Evolutionary conservation across 768 basidiomycete species (phyloP).

Genomic region (Pleurotus giganteus): DNA sequence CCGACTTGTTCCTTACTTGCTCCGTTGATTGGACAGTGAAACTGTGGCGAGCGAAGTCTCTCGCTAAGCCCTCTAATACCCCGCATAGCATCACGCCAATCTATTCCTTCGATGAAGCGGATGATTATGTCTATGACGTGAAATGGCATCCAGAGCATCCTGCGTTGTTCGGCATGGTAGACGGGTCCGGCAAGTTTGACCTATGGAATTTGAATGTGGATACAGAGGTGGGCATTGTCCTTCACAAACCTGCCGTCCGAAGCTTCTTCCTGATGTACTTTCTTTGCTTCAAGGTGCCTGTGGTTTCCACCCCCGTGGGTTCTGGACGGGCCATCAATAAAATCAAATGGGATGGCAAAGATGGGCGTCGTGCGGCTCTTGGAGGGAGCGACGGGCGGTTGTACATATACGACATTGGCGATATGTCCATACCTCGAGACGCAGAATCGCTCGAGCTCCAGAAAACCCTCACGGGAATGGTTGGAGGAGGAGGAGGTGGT

Average conservation of each 20-base stretch:
- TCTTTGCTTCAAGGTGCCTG: slow-evolving; percentile 66
- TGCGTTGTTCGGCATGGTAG: slow-evolving; percentile 88
- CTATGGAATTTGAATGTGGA: slow-evolving; percentile 98
- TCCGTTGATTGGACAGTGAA: slow-evolving; percentile 99
- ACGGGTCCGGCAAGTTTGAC: slow-evolving; percentile 94
- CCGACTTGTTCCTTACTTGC: slow-evolving; percentile 89
- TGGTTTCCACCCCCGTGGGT: slow-evolving; percentile 81
- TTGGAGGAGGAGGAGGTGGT: slow-evolving; percentile 49
- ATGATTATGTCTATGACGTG: slow-evolving; percentile 98
- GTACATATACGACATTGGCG: slow-evolving; percentile 94
- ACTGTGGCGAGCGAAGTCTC: slow-evolving; percentile 84
- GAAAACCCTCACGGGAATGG: slow-evolving; percentile 76
- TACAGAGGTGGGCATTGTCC: slow-evolving; percentile 70
- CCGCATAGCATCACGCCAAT: slow-evolving; percentile 66
- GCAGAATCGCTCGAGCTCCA: slow-evolving; percentile 94
- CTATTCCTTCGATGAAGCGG: slow-evolving; percentile 95
- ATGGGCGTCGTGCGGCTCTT: slow-evolving; percentile 85
- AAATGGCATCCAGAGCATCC: slow-evolving; percentile 98
- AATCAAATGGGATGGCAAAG: slow-evolving; percentile 90
- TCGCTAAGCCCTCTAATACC: slow-evolving; percentile 68
- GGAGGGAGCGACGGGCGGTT: slow-evolving; percentile 91
- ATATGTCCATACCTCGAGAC: slow-evolving; percentile 85
- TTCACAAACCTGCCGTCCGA: background rate
- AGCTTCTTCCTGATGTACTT: background rate
- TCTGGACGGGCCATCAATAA: slow-evolving; percentile 90